Conservation (phyloP, 2,329 filamentous ascomycete genomes). For the Fusarium annulatum region DNA sequence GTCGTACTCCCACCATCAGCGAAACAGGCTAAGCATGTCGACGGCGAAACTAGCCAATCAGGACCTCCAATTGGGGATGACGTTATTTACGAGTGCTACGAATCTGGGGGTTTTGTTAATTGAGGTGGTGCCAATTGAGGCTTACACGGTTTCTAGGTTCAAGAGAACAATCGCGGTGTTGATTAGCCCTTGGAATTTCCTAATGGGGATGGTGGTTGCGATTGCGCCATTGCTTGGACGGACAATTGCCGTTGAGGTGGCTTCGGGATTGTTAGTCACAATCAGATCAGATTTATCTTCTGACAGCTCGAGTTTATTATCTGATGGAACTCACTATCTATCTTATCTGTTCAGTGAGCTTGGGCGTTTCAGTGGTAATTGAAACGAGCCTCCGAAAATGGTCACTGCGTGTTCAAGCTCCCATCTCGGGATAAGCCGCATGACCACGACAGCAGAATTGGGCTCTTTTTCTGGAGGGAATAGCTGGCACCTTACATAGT, state of each 20-base stretch:
- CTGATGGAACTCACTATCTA: not conserved
- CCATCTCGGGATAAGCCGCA: not conserved
- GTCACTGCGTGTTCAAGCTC: not conserved
- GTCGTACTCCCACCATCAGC: slow-evolving; percentile 34
- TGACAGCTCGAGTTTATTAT: not conserved
- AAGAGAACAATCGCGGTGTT: not conserved
- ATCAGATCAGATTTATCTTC: not conserved
- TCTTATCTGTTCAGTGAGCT: not conserved
- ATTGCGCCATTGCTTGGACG: slow-evolving; percentile 21
- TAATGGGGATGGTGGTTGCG: slow-evolving; percentile 1
- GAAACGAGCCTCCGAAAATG: not conserved
- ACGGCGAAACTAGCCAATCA: slow-evolving; percentile 14
- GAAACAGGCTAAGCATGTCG: slow-evolving; percentile 10
- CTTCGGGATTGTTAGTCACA: not conserved
- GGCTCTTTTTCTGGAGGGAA: not conserved
- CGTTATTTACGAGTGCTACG: slow-evolving; percentile 22
- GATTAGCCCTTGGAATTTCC: slow-evolving; percentile 7
- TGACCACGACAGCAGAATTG: not conserved
- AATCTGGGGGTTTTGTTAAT: not conserved
- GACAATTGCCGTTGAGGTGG: not conserved
- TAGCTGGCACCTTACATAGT: not conserved
- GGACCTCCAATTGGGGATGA: not conserved
- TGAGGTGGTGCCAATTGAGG: slow-evolving; percentile 1
- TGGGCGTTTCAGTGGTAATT: not conserved
- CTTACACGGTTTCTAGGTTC: not conserved